Evolutionary conservation across 148 eudicot genomes (phyloP).

Genomic region (Hydrangea macrophylla): DNA sequence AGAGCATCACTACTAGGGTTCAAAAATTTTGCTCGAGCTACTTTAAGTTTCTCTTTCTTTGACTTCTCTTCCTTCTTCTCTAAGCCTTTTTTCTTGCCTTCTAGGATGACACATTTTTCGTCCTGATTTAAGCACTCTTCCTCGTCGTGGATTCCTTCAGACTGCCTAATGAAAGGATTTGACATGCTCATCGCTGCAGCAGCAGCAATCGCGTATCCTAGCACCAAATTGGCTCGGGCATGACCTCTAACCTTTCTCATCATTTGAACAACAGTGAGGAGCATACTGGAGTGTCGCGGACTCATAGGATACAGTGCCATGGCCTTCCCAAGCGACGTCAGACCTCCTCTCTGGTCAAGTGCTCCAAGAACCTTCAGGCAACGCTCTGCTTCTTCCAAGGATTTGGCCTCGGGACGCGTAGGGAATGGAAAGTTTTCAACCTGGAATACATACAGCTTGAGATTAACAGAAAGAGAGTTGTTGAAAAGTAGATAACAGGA

Average conservation of each 20-base stretch:
- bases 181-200: conserved; percentile 82
- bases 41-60: conserved; percentile 55
- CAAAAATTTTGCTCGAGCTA: conserved; percentile 57
- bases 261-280: conserved; percentile 71
- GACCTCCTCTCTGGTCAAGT: conserved; percentile 56
- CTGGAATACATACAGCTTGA: conserved; percentile 32
- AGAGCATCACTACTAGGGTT: conserved; percentile 86
- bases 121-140: conserved; percentile 22
- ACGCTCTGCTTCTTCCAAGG: conserved; percentile 63
- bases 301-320: conserved; percentile 91
- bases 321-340: conserved; percentile 80
- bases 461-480: not conserved
- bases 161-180: conserved; percentile 65
- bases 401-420: conserved; percentile 65
- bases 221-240: conserved; percentile 49
- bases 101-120: conserved; percentile 16
- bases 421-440: conserved; percentile 87
- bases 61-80: conserved; percentile 34
- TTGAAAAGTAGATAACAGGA: not conserved
- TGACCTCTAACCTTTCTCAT: conserved; percentile 35
- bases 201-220: conserved; percentile 72
- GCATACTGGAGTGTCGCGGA: conserved; percentile 93
- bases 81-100: conserved; percentile 14
- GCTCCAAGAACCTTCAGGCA: conserved; percentile 85
- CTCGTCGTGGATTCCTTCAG: conserved; percentile 37